Evolutionary conservation across 495 filamentous ascomycete genomes (phyloP), one percentile per base, ranked within the genome.

Genomic region (Penicillium diatomitis): DNA sequence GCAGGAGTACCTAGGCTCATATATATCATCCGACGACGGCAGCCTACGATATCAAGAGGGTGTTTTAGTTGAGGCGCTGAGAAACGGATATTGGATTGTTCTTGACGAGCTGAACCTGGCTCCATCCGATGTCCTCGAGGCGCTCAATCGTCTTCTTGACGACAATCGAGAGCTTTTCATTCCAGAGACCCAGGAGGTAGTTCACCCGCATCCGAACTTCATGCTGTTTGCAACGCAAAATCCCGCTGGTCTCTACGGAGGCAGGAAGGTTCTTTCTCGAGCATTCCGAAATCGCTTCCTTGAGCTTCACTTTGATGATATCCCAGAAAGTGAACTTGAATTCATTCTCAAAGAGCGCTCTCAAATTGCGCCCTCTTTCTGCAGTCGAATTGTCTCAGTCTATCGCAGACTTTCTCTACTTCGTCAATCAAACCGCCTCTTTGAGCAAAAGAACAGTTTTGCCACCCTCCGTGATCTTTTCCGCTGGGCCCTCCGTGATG

Each of bases 221-320:
- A 95, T 97, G 83, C 76, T 99, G 1, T 99, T 97, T 55, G 94
- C 94, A n/a, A 99, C 94, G 0, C 94, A 99, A 57, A 99, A 99
- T 54, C 94, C 94, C 3, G 85, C 94, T 11, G 94, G 94, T 27
- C 68, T 97, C 4, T 99, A 99, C 61, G 94, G 94, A 50, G 94
- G 94, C 20, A 76, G 94, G 51, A 99, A 99, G 59, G 79, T 86
- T 4, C 71, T 99, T 3, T 96, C 91, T 8, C 81, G 94, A 6
- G 94, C 94, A 2, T 97, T 99, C 66, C 80, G 92, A 47, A 99
- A 97, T 64, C 80, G 94, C 55, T 99, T 99, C 64, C 78, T 99
- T 10, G 94, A 99, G 61, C 73, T 99, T 4, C 94, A 99, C 63
- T 97, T 96, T 51, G 92, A 96, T 54, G 94, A 99, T 56, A 99